Evolutionary conservation across 208 protist genomes (phyloP).

Genomic region (Porcisia deanei): DNA sequence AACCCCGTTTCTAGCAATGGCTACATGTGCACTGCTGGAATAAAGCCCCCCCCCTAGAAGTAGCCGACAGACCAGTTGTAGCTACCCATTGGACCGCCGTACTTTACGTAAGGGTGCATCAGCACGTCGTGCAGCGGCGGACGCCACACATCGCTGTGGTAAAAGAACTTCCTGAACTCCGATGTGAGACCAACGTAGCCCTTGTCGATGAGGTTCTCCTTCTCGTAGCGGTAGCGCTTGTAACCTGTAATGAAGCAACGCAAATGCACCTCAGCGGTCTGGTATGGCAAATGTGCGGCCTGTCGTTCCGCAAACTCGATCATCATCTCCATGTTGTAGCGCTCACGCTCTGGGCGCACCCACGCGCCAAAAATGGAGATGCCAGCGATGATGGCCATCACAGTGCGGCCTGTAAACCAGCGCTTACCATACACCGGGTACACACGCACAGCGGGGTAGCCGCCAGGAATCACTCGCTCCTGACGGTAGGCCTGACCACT

Average conservation of each 20-base stretch:
- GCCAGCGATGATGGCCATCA: slow-evolving; percentile 85
- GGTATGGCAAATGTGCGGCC: slow-evolving; percentile 81
- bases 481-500: slow-evolving; percentile 91
- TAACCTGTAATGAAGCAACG: slow-evolving; percentile 78
- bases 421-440: slow-evolving; percentile 92
- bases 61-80: slow-evolving; percentile 93
- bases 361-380: slow-evolving; percentile 88
- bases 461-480: slow-evolving; percentile 85
- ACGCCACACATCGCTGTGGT: slow-evolving; percentile 92
- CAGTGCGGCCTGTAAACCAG: slow-evolving; percentile 87
- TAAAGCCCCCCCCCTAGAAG: slow-evolving; percentile 48
- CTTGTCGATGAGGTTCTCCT: slow-evolving; percentile 91
- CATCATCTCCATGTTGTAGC: slow-evolving; percentile 91
- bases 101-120: slow-evolving; percentile 88
- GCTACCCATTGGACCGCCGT: slow-evolving; percentile 78
- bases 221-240: slow-evolving; percentile 88
- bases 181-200: slow-evolving; percentile 89
- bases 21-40: neutral
- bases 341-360: slow-evolving; percentile 83
- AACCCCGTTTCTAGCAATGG: neutral
- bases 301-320: slow-evolving; percentile 88
- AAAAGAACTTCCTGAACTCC: slow-evolving; percentile 93
- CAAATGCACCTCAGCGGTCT: slow-evolving; percentile 86
- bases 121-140: slow-evolving; percentile 86
- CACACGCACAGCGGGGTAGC: slow-evolving; percentile 84